Evolutionary conservation across 768 basidiomycete species (phyloP), one percentile per base, ranked within the genome.

Genomic region (Phlebiopsis flavidoalba): DNA sequence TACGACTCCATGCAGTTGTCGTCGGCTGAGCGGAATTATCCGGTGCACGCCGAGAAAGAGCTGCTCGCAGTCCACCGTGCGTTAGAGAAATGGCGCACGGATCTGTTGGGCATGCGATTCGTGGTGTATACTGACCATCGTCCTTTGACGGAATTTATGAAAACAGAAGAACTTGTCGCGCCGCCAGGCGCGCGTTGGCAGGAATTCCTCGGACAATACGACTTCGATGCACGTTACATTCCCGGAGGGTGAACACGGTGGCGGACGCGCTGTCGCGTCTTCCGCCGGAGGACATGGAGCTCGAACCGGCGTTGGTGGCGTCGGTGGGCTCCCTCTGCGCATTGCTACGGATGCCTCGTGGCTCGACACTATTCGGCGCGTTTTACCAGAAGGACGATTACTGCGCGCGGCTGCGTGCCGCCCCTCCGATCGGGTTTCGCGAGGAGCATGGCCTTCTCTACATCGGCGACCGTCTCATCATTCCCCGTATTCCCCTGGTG

Each of bases 41-140:
- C 74, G 0, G 67, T 71, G 0, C 76, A 78, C 54, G n/a, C n/a
- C n/a, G 70, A 78, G 57, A 72, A 75, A 58, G 77, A 78, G 63
- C 49, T 77, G 1, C 56, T 76, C 0, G 74, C 74, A 0, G 72
- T 80, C 12, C 66, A 79, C 0, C 49, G 68, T 0, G 74, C 74
- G 0, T 57, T 68, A 11, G 63, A 70, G 58, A 67, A 66, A 37
- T 73, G 65, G 57, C 57, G 64, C 0, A 22, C 53, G 0, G 61
- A 69, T 40, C 59, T 71, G 0, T 35, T 69, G 3, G 69, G 72
- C 1, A 51, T 51, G 5, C 60, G 19, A 0, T 70, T 73, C 47
- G 14, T 15, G 0, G 64, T 79, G 0, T 73, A 60, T 43, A 78
- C 74, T 0, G 74, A 79, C 55, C 77, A 80, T 63, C 65, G 70